A percentile compares a stretch with the other conserved stretches of the same genome.
phyloP scores from a whole-genome alignment of 2,329 filamentous ascomycete species.

The Shiraia bambusicola region DNA sequence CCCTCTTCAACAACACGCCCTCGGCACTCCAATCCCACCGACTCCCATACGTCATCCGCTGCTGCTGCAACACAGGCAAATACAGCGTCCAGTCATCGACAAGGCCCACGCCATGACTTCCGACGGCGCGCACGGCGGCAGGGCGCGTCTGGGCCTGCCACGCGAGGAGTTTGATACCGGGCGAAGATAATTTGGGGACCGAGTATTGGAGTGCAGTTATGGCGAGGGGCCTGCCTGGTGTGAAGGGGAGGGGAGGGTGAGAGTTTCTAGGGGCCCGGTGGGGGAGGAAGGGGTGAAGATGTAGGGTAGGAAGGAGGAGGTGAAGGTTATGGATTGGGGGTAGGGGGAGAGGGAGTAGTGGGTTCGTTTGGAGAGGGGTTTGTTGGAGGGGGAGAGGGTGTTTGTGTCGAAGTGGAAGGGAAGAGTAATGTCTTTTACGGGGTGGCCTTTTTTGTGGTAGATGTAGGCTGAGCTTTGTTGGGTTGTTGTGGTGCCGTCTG shows the following conservation, averaged over 20 bases:
- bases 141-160: conserved; percentile 55
- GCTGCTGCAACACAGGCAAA: conserved; percentile 55
- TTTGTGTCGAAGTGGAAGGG: conserved; percentile 59
- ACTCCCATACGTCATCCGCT: conserved; percentile 48
- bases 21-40: conserved; percentile 56
- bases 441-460: conserved; percentile 54
- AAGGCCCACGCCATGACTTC: conserved; percentile 52
- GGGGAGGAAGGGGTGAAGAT: conserved; percentile 47
- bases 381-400: conserved; percentile 41
- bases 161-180: conserved; percentile 54
- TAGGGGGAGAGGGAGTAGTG: conserved; percentile 55
- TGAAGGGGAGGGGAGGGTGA: conserved; percentile 58
- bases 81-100: conserved; percentile 60
- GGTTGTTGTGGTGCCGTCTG: conserved; percentile 47
- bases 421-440: conserved; percentile 47
- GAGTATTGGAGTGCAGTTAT: conserved; percentile 58
- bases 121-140: conserved; percentile 55
- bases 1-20: conserved; percentile 51
- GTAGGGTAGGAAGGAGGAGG: conserved; percentile 49
- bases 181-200: no score
- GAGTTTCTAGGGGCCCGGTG: conserved; percentile 52
- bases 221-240: conserved; percentile 50
- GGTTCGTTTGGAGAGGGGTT: conserved; percentile 36
- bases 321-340: conserved; percentile 50
- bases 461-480: conserved; percentile 58